phyloP scores from a whole-genome alignment of 495 filamentous ascomycete genomes.

The Lasiosphaeria miniovina region DNA sequence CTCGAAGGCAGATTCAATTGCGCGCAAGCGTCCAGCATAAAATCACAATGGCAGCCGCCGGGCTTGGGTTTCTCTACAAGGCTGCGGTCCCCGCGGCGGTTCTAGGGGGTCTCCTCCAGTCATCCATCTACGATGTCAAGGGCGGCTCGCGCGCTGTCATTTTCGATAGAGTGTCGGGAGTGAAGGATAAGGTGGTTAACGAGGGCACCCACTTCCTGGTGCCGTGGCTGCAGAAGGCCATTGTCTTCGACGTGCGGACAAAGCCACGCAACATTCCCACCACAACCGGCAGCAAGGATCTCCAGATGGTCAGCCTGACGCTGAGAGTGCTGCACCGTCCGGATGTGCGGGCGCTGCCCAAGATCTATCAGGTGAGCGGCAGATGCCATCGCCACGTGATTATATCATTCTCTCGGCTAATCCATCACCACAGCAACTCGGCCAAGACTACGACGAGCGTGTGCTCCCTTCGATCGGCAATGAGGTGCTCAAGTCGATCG shows the following conservation, averaged over 20 bases:
- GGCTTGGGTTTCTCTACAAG: conserved; percentile 62
- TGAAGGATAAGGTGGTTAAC: conserved; percentile 87
- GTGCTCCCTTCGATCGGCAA: conserved; percentile 99
- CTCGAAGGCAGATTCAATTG: too few species aligned
- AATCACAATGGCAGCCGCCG: conserved; percentile 50
- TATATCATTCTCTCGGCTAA: not conserved
- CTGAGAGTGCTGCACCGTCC: conserved; percentile 92
- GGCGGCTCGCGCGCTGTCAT: conserved; percentile 94
- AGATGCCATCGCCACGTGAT: not conserved
- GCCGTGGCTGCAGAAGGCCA: conserved; percentile 91
- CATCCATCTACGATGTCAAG: conserved; percentile 93
- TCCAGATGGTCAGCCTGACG: conserved; percentile 99
- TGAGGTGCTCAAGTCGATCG: conserved; percentile 99
- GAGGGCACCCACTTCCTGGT: conserved; percentile 97
- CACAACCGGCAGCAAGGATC: conserved; percentile 97
- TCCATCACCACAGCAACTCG: conserved; percentile 56
- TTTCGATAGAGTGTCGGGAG: conserved; percentile 91
- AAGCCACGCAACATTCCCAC: conserved; percentile 96
- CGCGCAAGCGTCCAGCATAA: not conserved
- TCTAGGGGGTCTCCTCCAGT: conserved; percentile 59
- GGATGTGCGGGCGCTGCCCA: conserved; percentile 86
- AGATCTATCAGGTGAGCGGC: conserved; percentile 88
- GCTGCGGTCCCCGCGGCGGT: conserved; percentile 68
- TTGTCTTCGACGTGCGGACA: conserved; percentile 96
- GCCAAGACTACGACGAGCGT: conserved; percentile 97